Base-by-base conservation (phyloP, 2,329 filamentous ascomycete genomes). In the Hypoxylon sp. region DNA sequence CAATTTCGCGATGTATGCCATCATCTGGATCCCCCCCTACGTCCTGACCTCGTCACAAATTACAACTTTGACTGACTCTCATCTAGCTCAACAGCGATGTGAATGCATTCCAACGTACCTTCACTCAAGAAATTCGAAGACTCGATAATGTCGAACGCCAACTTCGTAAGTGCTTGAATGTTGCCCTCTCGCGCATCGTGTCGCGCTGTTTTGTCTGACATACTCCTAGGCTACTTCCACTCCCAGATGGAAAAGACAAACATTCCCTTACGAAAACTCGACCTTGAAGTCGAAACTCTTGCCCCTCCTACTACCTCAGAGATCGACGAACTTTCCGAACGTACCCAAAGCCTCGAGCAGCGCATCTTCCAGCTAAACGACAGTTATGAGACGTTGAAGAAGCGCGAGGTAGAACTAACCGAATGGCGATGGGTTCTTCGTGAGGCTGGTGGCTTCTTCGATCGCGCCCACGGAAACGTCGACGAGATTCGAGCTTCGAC, bases 391-490 rank as follows among this genome's bases (percentile, higher is more conserved):
- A 97, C 91, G 11, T 76, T 99, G 71, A 97, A 97, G 83, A 97
- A 94, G 78, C 87, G 93, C 50, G 94, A 97, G 78, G 90, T 96
- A 53, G 94, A 99, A 72, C 80, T 99, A 65, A 96, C 90, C 7
- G 94, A 99, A 76, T 97, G 94, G 94, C 89, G 95, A 67, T 97
- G 93, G 91, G 95, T 99, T 41, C 76, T 99, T 51, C 87, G 91
- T 60, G 94, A 99, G 80, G 92, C 95, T 34, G 94, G 94, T 29
- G 91, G 92, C 62, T 99, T 99, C 77, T 99, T 99, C 64, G 94
- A 99, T 69, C 83, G 93, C 61, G 94, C 94, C 42, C 91, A 96
- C 69, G 94, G 92, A 57, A 95, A 95, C 70, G 95, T 95, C 5
- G 94, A 99, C 59, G 93, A 97, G 73, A 97, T 99, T 63, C 86